Evolutionary conservation across 2,329 filamentous ascomycete genomes (phyloP), one percentile per base, ranked within the genome.

Genomic region (Fusarium equiseti): DNA sequence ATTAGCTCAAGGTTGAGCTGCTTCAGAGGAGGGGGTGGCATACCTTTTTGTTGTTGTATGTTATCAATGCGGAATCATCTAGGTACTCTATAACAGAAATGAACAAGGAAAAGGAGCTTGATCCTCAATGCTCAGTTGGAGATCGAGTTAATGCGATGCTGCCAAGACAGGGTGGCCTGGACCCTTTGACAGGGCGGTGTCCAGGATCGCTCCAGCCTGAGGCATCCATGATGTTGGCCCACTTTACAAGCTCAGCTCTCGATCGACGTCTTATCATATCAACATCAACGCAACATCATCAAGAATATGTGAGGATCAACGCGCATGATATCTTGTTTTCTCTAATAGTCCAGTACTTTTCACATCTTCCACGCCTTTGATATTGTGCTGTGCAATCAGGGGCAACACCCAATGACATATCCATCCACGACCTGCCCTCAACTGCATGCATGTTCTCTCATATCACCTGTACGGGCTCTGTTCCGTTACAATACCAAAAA

Each of bases 181-280:
- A 59, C 60, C 61, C 61, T 50, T 62, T 26, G 32, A 59, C 44
- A 59, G 61, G 63, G 63, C 63, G 63, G 63, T 66, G 63, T 66
- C 63, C 46, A 44, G 31, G 13, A 53, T 46, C 6, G 2, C 15
- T 4, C 10, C 31, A 35, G 61, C 63, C 63, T 66, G 63, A 66
- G 63, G 63, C 63, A 66, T 66, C 42, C 63, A 66, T 66, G 61
- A 66, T 66, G 48, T 22, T 31, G 52, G 26, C 48, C 62, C 42
- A 54, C 61, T 53, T 44, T 66, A 60, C 54, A 54, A 66, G 42
- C 63, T 54, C 46, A 53, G 31, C 15, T 45, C 49, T 40, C 31
- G 59, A 66, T 53, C 24, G 18, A 31, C 18, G n/a, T 20, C 48
- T 49, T 60, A 31, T 53, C 46, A 60, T 42, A 61, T 58, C 43